Evolutionary conservation across 2,329 filamentous ascomycete genomes (phyloP).

Genomic region (Metarhizium sp.): DNA sequence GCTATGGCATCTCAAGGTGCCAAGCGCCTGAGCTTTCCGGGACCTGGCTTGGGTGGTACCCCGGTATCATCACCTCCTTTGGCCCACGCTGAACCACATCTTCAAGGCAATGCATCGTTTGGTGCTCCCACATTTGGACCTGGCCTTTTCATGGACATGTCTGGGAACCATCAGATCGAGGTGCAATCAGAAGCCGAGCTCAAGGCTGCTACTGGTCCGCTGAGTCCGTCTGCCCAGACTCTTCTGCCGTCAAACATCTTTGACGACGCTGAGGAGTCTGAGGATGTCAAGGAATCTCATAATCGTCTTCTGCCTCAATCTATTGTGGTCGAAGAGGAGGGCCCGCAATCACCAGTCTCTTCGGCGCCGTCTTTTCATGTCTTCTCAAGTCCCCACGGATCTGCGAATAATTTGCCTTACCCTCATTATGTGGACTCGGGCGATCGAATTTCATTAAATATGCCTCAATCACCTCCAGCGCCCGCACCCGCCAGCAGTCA

Average conservation of each 20-base stretch:
- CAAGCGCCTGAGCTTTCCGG: conserved; percentile 31
- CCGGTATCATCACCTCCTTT: conserved; percentile 3
- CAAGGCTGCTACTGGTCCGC: conserved; percentile 54
- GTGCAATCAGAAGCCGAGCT: conserved; percentile 53
- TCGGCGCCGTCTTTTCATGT: conserved; percentile 47
- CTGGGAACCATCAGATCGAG: conserved; percentile 27
- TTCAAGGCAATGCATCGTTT: conserved; percentile 45
- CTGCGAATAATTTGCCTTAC: conserved; percentile 48
- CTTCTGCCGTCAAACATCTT: conserved; percentile 61
- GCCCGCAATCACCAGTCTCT: conserved; percentile 52
- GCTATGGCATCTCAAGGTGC: conserved; percentile 27
- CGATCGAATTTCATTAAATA: conserved; percentile 33
- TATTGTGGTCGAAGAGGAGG: conserved; percentile 24
- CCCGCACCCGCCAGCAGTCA: conserved; percentile 19
- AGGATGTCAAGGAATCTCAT: conserved; percentile 32
- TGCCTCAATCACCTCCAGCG: conserved; percentile 30
- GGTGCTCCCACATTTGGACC: conserved; percentile 41
- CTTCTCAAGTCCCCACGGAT: conserved; percentile 53
- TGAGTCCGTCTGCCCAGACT: conserved; percentile 68
- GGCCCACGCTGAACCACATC: conserved; percentile 26
- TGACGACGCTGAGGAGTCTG: conserved; percentile 48
- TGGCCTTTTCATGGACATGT: conserved; percentile 42
- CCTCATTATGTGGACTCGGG: conserved; percentile 36
- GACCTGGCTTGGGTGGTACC: conserved; percentile 1
- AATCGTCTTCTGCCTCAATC: conserved; percentile 25